A percentile compares a stretch with the other conserved stretches of the same genome.
phyloP scores from a whole-genome alignment of 2,329 filamentous ascomycete species.

The Tricladium varicosporioides region DNA sequence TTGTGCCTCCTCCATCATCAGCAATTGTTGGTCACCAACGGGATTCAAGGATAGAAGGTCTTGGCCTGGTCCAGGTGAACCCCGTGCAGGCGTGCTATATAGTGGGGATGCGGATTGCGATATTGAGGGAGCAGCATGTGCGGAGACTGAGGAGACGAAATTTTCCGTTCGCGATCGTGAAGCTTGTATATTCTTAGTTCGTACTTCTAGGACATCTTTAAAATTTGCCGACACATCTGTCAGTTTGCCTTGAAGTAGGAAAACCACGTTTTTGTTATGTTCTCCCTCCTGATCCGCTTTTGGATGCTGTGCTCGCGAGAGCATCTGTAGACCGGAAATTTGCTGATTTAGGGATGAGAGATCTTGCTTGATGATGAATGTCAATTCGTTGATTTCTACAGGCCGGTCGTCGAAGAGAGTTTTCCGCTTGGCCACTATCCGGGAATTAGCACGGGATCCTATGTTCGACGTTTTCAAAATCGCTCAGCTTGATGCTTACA shows the following conservation, averaged over 20 bases:
- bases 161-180: conserved; percentile 91
- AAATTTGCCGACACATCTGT: conserved; percentile 93
- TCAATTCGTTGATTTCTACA: conserved; percentile 95
- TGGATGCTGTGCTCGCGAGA: conserved; percentile 76
- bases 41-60: conserved; percentile 86
- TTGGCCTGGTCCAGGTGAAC: conserved; percentile 60
- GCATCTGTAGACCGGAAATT: conserved; percentile 76
- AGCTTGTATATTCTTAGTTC: conserved; percentile 97
- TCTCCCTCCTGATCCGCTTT: conserved; percentile 79
- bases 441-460: conserved; percentile 18
- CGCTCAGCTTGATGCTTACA: conserved; percentile 47
- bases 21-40: conserved; percentile 79
- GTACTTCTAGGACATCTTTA: conserved; percentile 93
- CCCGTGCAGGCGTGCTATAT: conserved; percentile 73
- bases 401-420: conserved; percentile 96
- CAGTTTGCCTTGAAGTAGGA: conserved; percentile 85
- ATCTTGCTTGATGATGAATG: conserved; percentile 97
- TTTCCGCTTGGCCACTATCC: conserved; percentile 83
- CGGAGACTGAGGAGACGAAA: conserved; percentile 87
- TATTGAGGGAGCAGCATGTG: conserved; percentile 66
- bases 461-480: neutral
- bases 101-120: conserved; percentile 80
- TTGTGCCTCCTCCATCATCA: conserved; percentile 92
- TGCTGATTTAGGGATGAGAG: conserved; percentile 82
- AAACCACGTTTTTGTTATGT: conserved; percentile 96